phyloP scores from a whole-genome alignment of 306 rosid species.

The Dryas octopetala region DNA sequence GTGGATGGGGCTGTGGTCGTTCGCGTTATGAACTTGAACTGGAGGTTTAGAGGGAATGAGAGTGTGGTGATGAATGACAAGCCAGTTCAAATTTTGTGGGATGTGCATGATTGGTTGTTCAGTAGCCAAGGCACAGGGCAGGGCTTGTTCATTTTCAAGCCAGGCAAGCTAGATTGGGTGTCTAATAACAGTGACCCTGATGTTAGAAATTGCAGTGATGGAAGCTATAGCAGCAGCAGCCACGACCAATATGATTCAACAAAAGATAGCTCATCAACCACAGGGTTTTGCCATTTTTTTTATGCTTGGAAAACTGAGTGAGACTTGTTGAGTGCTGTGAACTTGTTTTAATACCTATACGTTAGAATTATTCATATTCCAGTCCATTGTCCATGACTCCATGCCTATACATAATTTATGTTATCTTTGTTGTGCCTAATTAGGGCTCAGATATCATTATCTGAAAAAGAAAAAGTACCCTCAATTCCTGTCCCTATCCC shows the following conservation, averaged over 20 bases:
- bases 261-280: conserved; percentile 22
- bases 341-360: too few relatives aligned
- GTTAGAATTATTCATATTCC: not conserved
- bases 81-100: conserved; percentile 64
- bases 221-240: not conserved
- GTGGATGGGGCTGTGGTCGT: conserved; percentile 49
- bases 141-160: conserved; percentile 63
- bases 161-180: conserved; percentile 26
- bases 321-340: not conserved
- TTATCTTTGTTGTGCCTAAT: not conserved
- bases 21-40: conserved; percentile 62
- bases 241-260: not conserved
- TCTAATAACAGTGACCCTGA: conserved; percentile 2
- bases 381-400: not conserved
- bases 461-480: too few relatives aligned
- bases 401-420: too few relatives aligned
- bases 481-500: too few relatives aligned
- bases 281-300: conserved; percentile 46
- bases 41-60: conserved; percentile 80
- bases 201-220: conserved; percentile 18
- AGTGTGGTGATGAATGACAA: conserved; percentile 44
- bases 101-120: conserved; percentile 74
- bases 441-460: not conserved
- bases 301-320: conserved; percentile 59
- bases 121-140: conserved; percentile 38